Conservation (phyloP, 2,329 filamentous ascomycete genomes). For the Acephala macrosclerotiorum region DNA sequence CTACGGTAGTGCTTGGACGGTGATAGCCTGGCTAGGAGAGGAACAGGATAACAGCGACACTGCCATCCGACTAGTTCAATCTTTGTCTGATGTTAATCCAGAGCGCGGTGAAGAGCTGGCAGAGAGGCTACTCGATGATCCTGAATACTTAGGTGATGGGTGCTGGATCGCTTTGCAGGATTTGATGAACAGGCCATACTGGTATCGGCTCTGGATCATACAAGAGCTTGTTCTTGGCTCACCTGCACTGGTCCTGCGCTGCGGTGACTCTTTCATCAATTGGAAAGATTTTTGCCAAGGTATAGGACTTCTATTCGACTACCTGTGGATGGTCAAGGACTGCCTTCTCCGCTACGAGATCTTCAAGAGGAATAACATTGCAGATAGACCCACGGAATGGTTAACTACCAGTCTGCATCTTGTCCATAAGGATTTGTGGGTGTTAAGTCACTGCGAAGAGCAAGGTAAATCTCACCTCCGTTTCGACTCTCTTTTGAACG, state of each 20-base stretch:
- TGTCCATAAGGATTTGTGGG: slow-evolving; percentile 22
- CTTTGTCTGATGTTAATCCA: background rate
- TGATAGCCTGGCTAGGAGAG: slow-evolving; percentile 11
- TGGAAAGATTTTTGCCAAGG: slow-evolving; percentile 26
- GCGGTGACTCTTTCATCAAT: slow-evolving; percentile 16
- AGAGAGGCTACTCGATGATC: slow-evolving; percentile 13
- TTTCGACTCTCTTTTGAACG: slow-evolving; percentile 20
- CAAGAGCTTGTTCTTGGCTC: slow-evolving; percentile 33
- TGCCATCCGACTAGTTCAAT: slow-evolving; percentile 27
- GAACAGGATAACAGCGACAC: slow-evolving; percentile 17
- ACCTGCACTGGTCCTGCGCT: slow-evolving; percentile 13
- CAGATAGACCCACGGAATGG: background rate
- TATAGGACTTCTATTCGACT: slow-evolving; percentile 18
- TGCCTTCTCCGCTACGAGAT: slow-evolving; percentile 18
- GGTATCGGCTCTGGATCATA: slow-evolving; percentile 33
- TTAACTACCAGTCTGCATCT: slow-evolving; percentile 24
- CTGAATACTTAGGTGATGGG: slow-evolving; percentile 14
- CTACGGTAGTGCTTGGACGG: no score
- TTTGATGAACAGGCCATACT: slow-evolving; percentile 28
- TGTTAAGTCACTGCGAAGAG: slow-evolving; percentile 13
- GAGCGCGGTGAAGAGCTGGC: slow-evolving; percentile 9
- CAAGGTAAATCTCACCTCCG: background rate
- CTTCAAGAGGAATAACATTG: background rate
- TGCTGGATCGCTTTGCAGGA: slow-evolving; percentile 23
- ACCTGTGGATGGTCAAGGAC: slow-evolving; percentile 28